phyloP scores from a whole-genome alignment of 2,329 filamentous ascomycete species.

The Trichoderma aggressivum region DNA sequence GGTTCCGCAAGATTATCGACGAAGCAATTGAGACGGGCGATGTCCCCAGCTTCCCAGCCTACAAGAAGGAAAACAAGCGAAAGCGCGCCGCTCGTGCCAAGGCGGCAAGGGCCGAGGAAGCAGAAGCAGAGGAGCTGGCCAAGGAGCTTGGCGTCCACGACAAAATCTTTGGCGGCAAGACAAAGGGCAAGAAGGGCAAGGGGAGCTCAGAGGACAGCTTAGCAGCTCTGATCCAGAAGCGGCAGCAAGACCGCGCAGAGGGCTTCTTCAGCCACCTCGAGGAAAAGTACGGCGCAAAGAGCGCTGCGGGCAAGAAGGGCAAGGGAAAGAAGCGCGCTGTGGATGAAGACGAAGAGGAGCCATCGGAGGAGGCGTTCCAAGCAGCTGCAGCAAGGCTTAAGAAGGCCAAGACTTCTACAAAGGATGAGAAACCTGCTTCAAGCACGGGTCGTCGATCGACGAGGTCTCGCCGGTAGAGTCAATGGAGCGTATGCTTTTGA shows the following conservation, averaged over 20 bases:
- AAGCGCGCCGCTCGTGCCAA: slow-evolving; percentile 57
- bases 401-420: slow-evolving; percentile 23
- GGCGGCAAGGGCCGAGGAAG: slow-evolving; percentile 62
- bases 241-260: slow-evolving; percentile 60
- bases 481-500: not conserved
- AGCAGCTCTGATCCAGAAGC: slow-evolving; percentile 70
- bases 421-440: not conserved
- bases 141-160: slow-evolving; percentile 73
- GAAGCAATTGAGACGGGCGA: slow-evolving; percentile 69
- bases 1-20: slow-evolving; percentile 79
- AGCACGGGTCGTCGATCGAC: slow-evolving; percentile 6
- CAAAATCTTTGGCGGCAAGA: slow-evolving; percentile 56
- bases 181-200: slow-evolving; percentile 45
- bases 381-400: slow-evolving; percentile 50
- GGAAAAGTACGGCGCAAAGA: slow-evolving; percentile 64
- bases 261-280: slow-evolving; percentile 71
- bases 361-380: slow-evolving; percentile 60
- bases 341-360: slow-evolving; percentile 58
- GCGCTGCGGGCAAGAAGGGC: slow-evolving; percentile 46
- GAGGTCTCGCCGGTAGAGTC: slow-evolving; percentile 9
- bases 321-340: slow-evolving; percentile 52
- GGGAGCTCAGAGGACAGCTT: slow-evolving; percentile 52
- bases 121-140: slow-evolving; percentile 71
- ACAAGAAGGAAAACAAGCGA: slow-evolving; percentile 69
- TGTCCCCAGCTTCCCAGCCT: slow-evolving; percentile 64